These are phyloP conservation scores for Calonectria hawksworthii DNA, from an alignment of 2,329 filamentous ascomycete genomes.

Conservation along the genomic window DNA sequence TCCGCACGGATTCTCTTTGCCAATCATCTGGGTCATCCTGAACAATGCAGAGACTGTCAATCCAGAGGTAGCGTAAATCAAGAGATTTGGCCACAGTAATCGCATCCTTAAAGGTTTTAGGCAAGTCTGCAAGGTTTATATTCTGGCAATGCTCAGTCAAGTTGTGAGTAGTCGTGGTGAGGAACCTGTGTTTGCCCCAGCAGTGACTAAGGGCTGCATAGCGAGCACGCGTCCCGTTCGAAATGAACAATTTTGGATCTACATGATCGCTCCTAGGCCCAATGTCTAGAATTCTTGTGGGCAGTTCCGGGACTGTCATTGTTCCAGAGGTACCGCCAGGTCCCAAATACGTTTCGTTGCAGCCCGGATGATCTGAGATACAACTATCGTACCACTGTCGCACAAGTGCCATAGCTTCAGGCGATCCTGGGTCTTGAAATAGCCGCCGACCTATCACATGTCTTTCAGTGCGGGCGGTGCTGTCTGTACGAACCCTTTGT, in stretches of 20 bases:
- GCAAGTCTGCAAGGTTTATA: not conserved
- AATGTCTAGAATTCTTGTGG: not conserved
- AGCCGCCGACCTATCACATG: not conserved
- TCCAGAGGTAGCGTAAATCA: slow-evolving; percentile 31
- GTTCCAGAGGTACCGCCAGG: not conserved
- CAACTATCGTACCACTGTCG: not conserved
- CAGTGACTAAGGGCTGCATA: not conserved
- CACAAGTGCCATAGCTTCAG: not conserved
- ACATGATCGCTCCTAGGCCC: not conserved
- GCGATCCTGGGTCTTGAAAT: not conserved
- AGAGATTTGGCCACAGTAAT: not conserved
- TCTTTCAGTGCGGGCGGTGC: not conserved
- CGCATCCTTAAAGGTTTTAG: slow-evolving; percentile 1
- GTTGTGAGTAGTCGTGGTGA: not conserved
- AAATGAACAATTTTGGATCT: not conserved
- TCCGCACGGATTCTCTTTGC: slow-evolving; percentile 31
- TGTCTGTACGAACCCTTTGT: not conserved
- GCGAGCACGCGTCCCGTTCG: not conserved
- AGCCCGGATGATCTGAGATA: not conserved
- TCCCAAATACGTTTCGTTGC: not conserved
- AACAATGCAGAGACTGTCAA: slow-evolving; percentile 38
- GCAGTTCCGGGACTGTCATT: not conserved
- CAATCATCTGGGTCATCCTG: slow-evolving; percentile 33
- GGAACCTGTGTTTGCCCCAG: not conserved
- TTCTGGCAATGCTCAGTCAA: not conserved